Evolutionary conservation across 2,329 filamentous ascomycete genomes (phyloP).

Genomic region (Phialophora chinensis): DNA sequence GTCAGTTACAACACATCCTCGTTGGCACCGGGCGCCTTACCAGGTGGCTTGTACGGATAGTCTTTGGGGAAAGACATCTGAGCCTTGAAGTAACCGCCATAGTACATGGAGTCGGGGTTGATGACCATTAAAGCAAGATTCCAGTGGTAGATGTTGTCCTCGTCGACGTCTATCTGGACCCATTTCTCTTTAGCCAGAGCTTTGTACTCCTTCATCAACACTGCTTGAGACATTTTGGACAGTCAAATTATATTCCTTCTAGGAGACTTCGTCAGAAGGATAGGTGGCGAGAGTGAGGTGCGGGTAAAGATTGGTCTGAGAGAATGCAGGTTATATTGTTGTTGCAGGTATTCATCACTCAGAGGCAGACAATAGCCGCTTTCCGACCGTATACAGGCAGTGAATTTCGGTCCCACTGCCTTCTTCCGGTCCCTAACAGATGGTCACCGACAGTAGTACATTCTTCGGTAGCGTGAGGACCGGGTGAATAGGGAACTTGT

Average conservation of each 20-base stretch:
- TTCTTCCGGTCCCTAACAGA: neutral
- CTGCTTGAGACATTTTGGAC: slow-evolving; percentile 68
- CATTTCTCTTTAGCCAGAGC: slow-evolving; percentile 86
- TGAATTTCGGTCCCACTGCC: neutral
- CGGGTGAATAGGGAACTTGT: neutral
- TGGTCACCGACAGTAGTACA: slow-evolving; percentile 12
- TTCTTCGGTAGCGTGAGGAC: neutral
- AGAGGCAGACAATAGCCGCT: neutral
- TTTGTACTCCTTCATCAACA: slow-evolving; percentile 88
- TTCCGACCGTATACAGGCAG: neutral
- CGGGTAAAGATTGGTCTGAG: neutral
- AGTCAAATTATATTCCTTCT: neutral
- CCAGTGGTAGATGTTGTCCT: slow-evolving; percentile 88
- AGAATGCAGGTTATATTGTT: neutral
- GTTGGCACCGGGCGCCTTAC: slow-evolving; percentile 46
- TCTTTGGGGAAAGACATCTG: slow-evolving; percentile 86
- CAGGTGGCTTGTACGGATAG: slow-evolving; percentile 86
- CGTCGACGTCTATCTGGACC: slow-evolving; percentile 85
- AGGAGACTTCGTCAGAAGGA: neutral
- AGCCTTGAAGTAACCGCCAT: slow-evolving; percentile 90
- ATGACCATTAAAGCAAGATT: slow-evolving; percentile 86
- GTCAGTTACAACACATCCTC: slow-evolving; percentile 20
- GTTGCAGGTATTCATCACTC: neutral
- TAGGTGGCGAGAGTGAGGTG: neutral
- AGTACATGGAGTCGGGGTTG: slow-evolving; percentile 88